A percentile compares a stretch with the other conserved stretches of the same genome.
Evolutionary conservation across 352 stramenopile genomes (phyloP).

Genomic region (Globisporangium carolinianum): DNA sequence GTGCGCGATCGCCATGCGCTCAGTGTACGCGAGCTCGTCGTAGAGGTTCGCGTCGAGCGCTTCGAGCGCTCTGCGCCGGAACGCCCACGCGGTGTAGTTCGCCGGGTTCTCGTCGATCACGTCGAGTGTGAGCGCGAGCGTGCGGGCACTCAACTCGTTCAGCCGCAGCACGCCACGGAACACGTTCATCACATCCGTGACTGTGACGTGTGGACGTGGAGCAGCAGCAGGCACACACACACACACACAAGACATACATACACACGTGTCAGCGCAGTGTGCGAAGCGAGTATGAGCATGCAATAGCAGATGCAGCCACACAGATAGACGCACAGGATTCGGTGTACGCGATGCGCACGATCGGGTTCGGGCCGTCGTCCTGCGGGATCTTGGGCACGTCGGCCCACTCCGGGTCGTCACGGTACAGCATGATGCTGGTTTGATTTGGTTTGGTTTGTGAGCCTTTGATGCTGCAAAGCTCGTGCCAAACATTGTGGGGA

Average conservation of each 20-base stretch:
- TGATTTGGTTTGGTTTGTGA: too few species aligned
- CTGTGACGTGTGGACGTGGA: slow-evolving; percentile 17
- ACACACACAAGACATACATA: background rate
- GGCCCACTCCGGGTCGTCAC: slow-evolving; percentile 62
- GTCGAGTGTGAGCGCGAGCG: slow-evolving; percentile 87
- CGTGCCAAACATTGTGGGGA: too few species aligned
- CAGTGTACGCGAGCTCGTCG: slow-evolving; percentile 63
- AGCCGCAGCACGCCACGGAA: slow-evolving; percentile 90
- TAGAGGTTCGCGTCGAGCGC: slow-evolving; percentile 61
- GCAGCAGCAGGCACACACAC: too few species aligned
- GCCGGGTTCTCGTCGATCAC: slow-evolving; percentile 95
- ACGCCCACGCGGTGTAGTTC: slow-evolving; percentile 99
- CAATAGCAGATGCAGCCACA: background rate
- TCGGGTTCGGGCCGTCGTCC: slow-evolving; percentile 70
- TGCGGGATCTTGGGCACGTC: slow-evolving; percentile 80
- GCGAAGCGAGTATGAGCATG: background rate
- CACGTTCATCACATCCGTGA: slow-evolving; percentile 90
- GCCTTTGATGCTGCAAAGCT: too few species aligned
- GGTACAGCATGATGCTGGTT: slow-evolving; percentile 33
- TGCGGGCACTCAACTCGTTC: slow-evolving; percentile 89
- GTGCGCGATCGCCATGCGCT: slow-evolving; percentile 88
- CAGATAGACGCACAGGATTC: slow-evolving; percentile 21
- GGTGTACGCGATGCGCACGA: slow-evolving; percentile 79
- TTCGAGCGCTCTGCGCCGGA: slow-evolving; percentile 88
- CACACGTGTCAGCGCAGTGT: slow-evolving; percentile 1